A percentile compares a stretch with the other conserved stretches of the same genome.
These are phyloP conservation scores for Lactarius evosmus DNA, from an alignment of 768 basidiomycete species.

Conservation along the genomic window DNA sequence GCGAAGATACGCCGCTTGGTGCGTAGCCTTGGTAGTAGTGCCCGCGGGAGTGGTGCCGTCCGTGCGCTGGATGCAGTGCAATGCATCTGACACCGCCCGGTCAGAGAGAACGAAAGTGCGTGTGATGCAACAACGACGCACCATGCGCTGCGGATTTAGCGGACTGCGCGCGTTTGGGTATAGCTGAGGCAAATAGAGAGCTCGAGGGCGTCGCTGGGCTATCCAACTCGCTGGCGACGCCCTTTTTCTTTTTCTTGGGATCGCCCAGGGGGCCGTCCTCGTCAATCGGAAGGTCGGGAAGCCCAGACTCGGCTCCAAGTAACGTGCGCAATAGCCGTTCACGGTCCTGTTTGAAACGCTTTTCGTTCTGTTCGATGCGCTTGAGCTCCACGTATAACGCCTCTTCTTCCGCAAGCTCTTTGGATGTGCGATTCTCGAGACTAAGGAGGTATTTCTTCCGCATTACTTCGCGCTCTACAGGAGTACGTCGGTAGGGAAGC, in stretches of 20 bases:
- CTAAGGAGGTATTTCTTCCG: constrained; percentile 85
- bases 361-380: constrained; percentile 90
- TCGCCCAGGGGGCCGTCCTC: constrained; percentile 57
- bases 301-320: constrained; percentile 82
- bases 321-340: constrained; percentile 83
- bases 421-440: constrained; percentile 83
- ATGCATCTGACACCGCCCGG: constrained; percentile 47
- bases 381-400: constrained; percentile 91
- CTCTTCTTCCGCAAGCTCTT: constrained; percentile 93
- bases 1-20: constrained; percentile 78
- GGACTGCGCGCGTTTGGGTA: constrained; percentile 38
- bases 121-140: constrained; percentile 32
- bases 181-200: constrained; percentile 24
- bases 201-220: constrained; percentile 49
- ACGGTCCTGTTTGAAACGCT: constrained; percentile 80
- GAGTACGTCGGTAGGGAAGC: not conserved
- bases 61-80: constrained; percentile 70
- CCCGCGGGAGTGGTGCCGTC: constrained; percentile 50
- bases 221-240: constrained; percentile 36
- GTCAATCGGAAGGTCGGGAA: constrained; percentile 63
- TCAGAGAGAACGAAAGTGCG: not conserved
- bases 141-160: constrained; percentile 61
- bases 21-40: constrained; percentile 69
- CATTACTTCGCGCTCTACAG: constrained; percentile 74
- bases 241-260: constrained; percentile 57